A percentile compares a stretch with the other conserved stretches of the same genome.
Conservation (phyloP, 2,329 filamentous ascomycete genomes). For the Fusarium floridanum region DNA sequence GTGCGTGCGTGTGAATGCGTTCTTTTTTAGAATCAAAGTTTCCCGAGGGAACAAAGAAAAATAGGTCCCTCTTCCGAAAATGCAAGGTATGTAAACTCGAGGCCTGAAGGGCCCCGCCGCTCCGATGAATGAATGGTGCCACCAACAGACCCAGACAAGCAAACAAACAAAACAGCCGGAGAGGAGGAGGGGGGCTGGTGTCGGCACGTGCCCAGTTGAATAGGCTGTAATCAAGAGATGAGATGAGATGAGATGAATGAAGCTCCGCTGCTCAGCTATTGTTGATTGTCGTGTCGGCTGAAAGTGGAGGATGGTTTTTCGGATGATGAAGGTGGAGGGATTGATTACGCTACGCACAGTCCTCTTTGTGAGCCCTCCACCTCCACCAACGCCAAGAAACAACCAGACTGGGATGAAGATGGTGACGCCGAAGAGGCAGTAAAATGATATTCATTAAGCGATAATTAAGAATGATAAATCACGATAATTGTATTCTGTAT, state of each 20-base stretch:
- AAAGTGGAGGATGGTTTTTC: slow-evolving; percentile 15
- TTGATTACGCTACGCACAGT: slow-evolving; percentile 12
- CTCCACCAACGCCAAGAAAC: background rate
- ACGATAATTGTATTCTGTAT: background rate
- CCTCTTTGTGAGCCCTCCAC: slow-evolving; percentile 16
- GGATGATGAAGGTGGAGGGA: background rate
- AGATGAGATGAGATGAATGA: background rate
- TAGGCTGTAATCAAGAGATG: background rate
- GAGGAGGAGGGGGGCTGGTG: background rate
- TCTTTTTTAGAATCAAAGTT: background rate
- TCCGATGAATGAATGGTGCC: background rate
- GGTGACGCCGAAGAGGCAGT: background rate
- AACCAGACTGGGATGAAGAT: background rate
- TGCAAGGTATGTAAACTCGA: background rate
- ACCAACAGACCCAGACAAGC: background rate
- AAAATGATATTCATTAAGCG: background rate
- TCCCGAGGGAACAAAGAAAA: background rate
- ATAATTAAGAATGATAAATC: background rate
- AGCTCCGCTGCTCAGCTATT: slow-evolving; percentile 26
- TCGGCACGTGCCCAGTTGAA: background rate
- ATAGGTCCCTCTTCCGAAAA: background rate
- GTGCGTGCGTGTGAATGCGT: background rate
- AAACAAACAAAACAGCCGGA: background rate
- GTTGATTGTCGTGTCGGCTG: background rate
- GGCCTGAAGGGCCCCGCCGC: background rate